Percentiles rank a stretch among this genome's conserved stretches.
These are phyloP conservation scores for Tetrapisispora taiwanensis DNA, from an alignment of 805 yeast genomes.

Conservation along the genomic window DNA sequence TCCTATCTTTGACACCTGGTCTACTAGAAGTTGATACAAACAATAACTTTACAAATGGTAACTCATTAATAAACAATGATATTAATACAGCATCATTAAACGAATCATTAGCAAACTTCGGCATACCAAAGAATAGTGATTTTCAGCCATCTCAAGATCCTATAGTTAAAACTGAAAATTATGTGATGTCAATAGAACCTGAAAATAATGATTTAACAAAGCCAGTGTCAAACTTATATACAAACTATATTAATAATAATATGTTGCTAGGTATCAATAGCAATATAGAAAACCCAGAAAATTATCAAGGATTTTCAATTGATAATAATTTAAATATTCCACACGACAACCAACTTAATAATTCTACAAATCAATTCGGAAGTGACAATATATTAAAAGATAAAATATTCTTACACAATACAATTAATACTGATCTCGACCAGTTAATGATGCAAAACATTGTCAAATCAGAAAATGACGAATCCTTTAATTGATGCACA, in stretches of 20 bases:
- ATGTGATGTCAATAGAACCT: not conserved
- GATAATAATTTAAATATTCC: not conserved
- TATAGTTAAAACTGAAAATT: not conserved
- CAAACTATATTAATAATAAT: not conserved
- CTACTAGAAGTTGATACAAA: conserved; percentile 25
- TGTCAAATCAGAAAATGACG: conserved; percentile 2
- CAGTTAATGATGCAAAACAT: not conserved
- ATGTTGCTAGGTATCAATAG: not conserved
- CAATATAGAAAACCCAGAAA: not conserved
- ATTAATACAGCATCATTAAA: not conserved
- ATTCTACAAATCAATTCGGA: not conserved
- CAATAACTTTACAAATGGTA: not conserved
- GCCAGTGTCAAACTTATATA: not conserved
- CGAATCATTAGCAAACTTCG: not conserved
- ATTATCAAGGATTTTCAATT: not conserved
- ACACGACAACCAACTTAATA: not conserved
- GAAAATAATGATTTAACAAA: not conserved
- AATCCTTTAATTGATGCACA: not conserved
- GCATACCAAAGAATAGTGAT: too few relatives aligned
- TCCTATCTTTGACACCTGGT: conserved; percentile 32
- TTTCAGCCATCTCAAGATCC: not conserved
- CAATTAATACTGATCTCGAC: conserved; percentile 2
- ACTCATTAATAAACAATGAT: not conserved
- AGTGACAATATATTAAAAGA: not conserved
- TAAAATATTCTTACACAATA: not conserved